These are phyloP conservation scores for Wallacemonas sp. DNA, from an alignment of 208 protist species.

Conservation along the genomic window DNA sequence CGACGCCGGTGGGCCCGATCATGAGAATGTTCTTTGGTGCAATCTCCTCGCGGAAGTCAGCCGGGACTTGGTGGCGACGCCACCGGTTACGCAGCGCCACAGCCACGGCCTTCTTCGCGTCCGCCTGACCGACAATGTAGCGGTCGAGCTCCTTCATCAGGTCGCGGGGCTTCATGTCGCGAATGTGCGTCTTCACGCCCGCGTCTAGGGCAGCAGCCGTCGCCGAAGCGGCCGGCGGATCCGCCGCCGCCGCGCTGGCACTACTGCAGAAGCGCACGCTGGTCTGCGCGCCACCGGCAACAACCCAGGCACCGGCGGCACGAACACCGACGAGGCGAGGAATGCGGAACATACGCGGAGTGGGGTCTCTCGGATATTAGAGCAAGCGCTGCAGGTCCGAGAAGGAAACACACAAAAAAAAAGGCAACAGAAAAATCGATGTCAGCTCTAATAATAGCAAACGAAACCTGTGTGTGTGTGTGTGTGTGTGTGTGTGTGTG, in stretches of 20 bases:
- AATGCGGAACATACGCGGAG: slow-evolving; percentile 15
- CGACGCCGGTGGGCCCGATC: slow-evolving; percentile 94
- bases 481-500: no score
- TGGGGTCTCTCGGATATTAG: no score
- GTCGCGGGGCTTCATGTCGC: slow-evolving; percentile 92
- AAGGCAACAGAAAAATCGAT: slow-evolving; percentile 4
- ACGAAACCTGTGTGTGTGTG: no score
- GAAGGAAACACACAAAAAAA: slow-evolving; percentile 6
- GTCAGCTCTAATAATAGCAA: no score
- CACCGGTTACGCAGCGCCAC: slow-evolving; percentile 96
- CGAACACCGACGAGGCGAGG: slow-evolving; percentile 10
- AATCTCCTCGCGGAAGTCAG: slow-evolving; percentile 92
- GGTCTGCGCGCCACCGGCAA: not conserved
- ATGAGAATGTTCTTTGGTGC: slow-evolving; percentile 96
- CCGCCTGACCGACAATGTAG: slow-evolving; percentile 97
- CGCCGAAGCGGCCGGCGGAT: slow-evolving; percentile 28
- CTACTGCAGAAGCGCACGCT: slow-evolving; percentile 16
- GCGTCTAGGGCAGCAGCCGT: slow-evolving; percentile 24
- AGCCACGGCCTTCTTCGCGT: slow-evolving; percentile 97
- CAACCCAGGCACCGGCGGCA: not conserved
- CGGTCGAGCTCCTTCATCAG: slow-evolving; percentile 95
- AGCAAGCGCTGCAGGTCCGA: no score
- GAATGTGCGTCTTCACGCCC: slow-evolving; percentile 53
- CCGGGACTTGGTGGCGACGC: slow-evolving; percentile 90
- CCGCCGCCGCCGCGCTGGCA: slow-evolving; percentile 55